Base-by-base conservation (phyloP, 495 filamentous ascomycete genomes). In the Lasiosphaeria ovina region DNA sequence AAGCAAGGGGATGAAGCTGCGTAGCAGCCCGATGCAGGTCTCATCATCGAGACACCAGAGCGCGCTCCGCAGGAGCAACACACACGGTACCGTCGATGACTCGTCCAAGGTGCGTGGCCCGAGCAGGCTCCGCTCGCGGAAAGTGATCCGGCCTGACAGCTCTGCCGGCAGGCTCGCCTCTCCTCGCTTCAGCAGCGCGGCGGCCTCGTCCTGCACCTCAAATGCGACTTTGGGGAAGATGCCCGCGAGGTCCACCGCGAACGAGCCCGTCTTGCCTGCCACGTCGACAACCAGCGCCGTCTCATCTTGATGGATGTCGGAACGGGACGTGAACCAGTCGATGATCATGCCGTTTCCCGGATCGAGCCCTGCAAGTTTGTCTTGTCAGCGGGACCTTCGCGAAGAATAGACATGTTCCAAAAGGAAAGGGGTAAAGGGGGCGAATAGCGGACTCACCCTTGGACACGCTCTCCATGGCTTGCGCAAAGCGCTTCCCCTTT, bases 1-100 rank as follows among this genome's bases (percentile, higher is more conserved):
- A 9, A 47, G 12, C 44, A 47, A 11, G 1, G 44, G 44, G 4
- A 47, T 11, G 11, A 47, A 47, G 44, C 44, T 47, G 5, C 44
- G 7, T n/a, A 47, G 44, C 44, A 47, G 44, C 44, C 16, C 16
- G 44, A 9, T 47, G 44, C 44, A 47, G 12, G 44, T n/a, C 6
- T 47, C 44, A n/a, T 47, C 44, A 47, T 47, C 44, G 6, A 47
- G 44, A n/a, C 44, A 47, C 44, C 44, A 47, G 44, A 47, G 44
- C 44, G 44, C 12, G 12, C 44, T 47, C 12, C 44, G 44, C 44
- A 47, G 12, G 44, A 47, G 44, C 5, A 47, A 47, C 12, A 47
- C 44, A n/a, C 44, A 4, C 16, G 44, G 44, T n/a, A 14, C 12
- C 38, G 7, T 3, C 38, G 44, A 4, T 5, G 12, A 47, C 44